phyloP scores from a whole-genome alignment of 2,329 filamentous ascomycete genomes.

The Botrytis porri region DNA sequence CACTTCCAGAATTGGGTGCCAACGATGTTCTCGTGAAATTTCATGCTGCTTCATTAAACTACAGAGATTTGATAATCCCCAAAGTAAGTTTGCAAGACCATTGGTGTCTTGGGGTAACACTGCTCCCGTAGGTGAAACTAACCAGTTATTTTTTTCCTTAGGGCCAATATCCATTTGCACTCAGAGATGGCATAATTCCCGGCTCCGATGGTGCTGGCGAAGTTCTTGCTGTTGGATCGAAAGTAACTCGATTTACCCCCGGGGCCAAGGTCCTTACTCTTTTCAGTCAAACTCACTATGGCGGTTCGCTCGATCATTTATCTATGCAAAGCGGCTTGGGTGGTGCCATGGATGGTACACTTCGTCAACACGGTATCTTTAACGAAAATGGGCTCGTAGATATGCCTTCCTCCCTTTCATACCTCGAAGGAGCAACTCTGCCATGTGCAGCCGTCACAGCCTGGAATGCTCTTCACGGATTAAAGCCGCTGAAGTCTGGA shows the following conservation, averaged over 20 bases:
- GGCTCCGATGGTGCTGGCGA: slow-evolving; percentile 46
- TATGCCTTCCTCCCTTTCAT: slow-evolving; percentile 50
- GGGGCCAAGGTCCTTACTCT: slow-evolving; percentile 59
- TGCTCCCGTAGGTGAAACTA: background rate
- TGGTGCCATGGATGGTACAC: slow-evolving; percentile 49
- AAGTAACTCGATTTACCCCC: slow-evolving; percentile 56
- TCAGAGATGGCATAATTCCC: slow-evolving; percentile 33
- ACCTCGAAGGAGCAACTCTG: slow-evolving; percentile 49
- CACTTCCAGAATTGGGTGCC: slow-evolving; percentile 44
- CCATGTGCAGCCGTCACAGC: slow-evolving; percentile 53
- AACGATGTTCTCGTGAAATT: slow-evolving; percentile 55
- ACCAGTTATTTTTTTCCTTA: background rate
- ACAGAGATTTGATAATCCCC: slow-evolving; percentile 41
- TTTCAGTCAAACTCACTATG: slow-evolving; percentile 48
- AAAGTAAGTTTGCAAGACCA: slow-evolving; percentile 28
- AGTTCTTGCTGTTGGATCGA: slow-evolving; percentile 50
- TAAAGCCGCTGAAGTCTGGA: slow-evolving; percentile 38
- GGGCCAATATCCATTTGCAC: slow-evolving; percentile 35
- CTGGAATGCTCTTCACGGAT: slow-evolving; percentile 57
- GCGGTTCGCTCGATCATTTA: slow-evolving; percentile 28
- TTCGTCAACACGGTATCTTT: slow-evolving; percentile 49
- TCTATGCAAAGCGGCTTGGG: slow-evolving; percentile 51
- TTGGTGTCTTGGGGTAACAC: no score
- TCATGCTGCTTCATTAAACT: slow-evolving; percentile 42
- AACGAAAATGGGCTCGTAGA: slow-evolving; percentile 57